Conservation (phyloP, 2,329 filamentous ascomycete species). For the Colletotrichum sp. region DNA sequence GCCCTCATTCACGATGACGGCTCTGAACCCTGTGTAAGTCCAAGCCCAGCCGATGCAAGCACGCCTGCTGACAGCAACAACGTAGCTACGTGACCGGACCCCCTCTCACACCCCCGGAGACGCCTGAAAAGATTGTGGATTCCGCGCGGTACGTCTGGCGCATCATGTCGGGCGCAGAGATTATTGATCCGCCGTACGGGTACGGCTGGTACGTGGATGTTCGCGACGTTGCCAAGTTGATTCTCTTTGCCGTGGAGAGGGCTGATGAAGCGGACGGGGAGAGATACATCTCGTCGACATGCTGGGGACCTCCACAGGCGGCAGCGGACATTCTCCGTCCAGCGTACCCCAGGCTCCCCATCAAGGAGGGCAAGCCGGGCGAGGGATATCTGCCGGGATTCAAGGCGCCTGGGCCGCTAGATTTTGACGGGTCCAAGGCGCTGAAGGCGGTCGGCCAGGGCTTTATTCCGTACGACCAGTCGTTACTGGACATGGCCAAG, state of each 20-base stretch:
- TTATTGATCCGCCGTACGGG: not conserved
- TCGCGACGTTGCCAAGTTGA: constrained; percentile 45
- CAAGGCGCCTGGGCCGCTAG: not conserved
- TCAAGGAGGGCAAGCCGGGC: constrained; percentile 40
- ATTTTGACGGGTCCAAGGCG: not conserved
- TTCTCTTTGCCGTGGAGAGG: constrained; percentile 41
- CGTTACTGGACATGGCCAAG: not conserved
- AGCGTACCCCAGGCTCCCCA: constrained; percentile 38
- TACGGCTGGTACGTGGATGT: constrained; percentile 43
- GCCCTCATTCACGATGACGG: constrained; percentile 37
- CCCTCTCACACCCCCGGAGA: not conserved
- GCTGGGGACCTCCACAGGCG: constrained; percentile 37
- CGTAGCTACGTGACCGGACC: constrained; percentile 14
- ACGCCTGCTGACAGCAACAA: constrained; percentile 28
- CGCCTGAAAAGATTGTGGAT: not conserved
- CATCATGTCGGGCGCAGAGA: not conserved
- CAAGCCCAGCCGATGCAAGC: constrained; percentile 26
- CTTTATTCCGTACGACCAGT: not conserved
- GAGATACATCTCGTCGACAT: constrained; percentile 40
- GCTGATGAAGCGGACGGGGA: constrained; percentile 40
- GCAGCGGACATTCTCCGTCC: constrained; percentile 45
- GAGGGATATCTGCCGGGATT: constrained; percentile 38
- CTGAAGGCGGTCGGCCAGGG: not conserved
- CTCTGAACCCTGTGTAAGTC: constrained; percentile 40
- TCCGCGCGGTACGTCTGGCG: not conserved